These are phyloP conservation scores for Oxytropis ochrocephala DNA, from an alignment of 306 rosid genomes.

Conservation along the genomic window DNA sequence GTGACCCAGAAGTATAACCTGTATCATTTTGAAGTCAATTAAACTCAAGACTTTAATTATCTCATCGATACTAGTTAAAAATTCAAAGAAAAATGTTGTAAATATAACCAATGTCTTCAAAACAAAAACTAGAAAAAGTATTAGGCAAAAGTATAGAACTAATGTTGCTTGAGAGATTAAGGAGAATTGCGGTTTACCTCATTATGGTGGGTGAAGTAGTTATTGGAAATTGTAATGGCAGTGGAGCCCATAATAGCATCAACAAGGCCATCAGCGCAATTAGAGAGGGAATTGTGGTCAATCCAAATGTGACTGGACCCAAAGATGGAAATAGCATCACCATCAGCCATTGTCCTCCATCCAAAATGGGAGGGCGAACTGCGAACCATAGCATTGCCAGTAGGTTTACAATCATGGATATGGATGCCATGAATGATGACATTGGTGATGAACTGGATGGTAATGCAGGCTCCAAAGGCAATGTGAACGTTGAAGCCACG, in stretches of 20 bases:
- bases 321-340: constrained; percentile 78
- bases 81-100: not conserved
- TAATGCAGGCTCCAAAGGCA: constrained; percentile 85
- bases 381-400: constrained; percentile 95
- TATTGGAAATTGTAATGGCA: constrained; percentile 84
- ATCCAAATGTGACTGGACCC: constrained; percentile 88
- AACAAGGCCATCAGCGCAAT: constrained; percentile 83
- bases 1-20: constrained; percentile 94
- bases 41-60: not conserved
- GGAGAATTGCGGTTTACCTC: constrained; percentile 40
- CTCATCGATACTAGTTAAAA: not conserved
- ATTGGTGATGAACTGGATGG: constrained; percentile 76
- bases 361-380: constrained; percentile 92
- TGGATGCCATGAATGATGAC: constrained; percentile 85
- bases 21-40: constrained; percentile 7
- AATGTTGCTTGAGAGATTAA: not conserved
- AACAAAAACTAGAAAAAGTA: not conserved
- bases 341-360: constrained; percentile 94
- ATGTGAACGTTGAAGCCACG: constrained; percentile 88
- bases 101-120: not conserved
- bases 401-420: constrained; percentile 77
- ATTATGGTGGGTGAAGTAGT: constrained; percentile 86
- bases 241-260: constrained; percentile 95
- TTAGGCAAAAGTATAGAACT: not conserved
- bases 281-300: constrained; percentile 83